Conservation (phyloP, 805 yeast genomes). For the Yarrowia deformans region DNA sequence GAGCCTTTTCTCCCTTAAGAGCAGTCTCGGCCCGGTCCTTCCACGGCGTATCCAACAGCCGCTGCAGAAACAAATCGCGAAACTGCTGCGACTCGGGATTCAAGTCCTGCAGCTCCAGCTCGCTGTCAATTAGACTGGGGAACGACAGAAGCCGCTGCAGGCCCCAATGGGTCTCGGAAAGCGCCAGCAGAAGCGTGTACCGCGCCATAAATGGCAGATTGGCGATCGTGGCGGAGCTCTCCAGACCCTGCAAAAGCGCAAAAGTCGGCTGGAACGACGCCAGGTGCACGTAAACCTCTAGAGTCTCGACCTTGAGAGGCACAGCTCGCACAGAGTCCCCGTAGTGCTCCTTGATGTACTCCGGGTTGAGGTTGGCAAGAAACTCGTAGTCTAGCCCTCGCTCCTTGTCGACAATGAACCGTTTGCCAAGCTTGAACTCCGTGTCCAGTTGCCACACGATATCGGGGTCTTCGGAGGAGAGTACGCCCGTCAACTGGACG, state of each 20-base stretch:
- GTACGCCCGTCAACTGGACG: slow-evolving; percentile 5
- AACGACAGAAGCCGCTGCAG: slow-evolving; percentile 5
- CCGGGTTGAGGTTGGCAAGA: slow-evolving; percentile 10
- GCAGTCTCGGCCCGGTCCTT: slow-evolving; percentile 20
- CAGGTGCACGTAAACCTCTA: slow-evolving; percentile 10
- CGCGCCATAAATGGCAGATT: slow-evolving; percentile 26
- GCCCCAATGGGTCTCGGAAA: slow-evolving; percentile 19
- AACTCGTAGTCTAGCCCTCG: slow-evolving; percentile 21
- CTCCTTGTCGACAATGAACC: slow-evolving; percentile 30
- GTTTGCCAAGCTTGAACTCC: not conserved
- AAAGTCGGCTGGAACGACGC: slow-evolving; percentile 10
- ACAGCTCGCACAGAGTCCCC: not conserved
- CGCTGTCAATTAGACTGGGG: slow-evolving; percentile 25
- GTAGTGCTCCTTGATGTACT: slow-evolving; percentile 17
- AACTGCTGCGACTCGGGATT: slow-evolving; percentile 13
- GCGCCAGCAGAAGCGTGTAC: slow-evolving; percentile 13
- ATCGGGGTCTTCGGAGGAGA: not conserved
- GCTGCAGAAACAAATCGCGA: not conserved
- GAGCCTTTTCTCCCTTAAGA: slow-evolving; percentile 10
- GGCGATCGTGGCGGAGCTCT: not conserved
- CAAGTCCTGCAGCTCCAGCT: slow-evolving; percentile 23
- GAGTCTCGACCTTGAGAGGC: slow-evolving; percentile 15
- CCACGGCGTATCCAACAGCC: slow-evolving; percentile 13
- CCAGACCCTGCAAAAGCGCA: not conserved
- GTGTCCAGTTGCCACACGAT: slow-evolving; percentile 1